A percentile compares a stretch with the other conserved stretches of the same genome.
Conservation (phyloP, 345 rosid species). For the Eucalyptus erythrocorys region DNA sequence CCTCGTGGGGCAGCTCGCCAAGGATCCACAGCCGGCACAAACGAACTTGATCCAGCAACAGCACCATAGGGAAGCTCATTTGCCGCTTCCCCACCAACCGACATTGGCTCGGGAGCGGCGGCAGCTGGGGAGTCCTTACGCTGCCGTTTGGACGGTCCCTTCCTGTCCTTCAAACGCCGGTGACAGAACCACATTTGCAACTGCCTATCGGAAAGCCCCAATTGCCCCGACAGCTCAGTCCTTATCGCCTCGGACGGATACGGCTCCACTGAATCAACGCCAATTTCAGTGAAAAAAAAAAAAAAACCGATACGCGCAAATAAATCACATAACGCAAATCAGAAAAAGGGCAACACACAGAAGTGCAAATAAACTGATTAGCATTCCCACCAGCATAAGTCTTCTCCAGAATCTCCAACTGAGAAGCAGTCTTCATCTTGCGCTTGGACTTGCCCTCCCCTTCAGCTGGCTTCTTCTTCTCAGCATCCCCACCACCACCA, state of each 20-base stretch:
- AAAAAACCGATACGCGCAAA: not conserved
- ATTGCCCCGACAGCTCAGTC: slow-evolving; percentile 59
- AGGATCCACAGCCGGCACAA: slow-evolving; percentile 20
- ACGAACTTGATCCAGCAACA: slow-evolving; percentile 5
- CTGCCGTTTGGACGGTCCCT: slow-evolving; percentile 42
- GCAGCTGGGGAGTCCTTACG: slow-evolving; percentile 25
- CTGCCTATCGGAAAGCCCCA: slow-evolving; percentile 84
- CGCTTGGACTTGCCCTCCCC: slow-evolving; percentile 60
- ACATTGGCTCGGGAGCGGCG: slow-evolving; percentile 11
- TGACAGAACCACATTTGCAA: slow-evolving; percentile 99
- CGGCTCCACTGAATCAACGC: slow-evolving; percentile 35
- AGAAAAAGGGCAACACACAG: not conserved
- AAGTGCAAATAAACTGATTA: not conserved
- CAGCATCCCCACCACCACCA: slow-evolving; percentile 8
- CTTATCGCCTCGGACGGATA: slow-evolving; percentile 72
- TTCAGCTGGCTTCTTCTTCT: slow-evolving; percentile 53
- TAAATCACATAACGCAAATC: not conserved
- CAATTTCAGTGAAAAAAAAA: not conserved
- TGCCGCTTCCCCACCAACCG: slow-evolving; percentile 2
- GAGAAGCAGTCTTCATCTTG: slow-evolving; percentile 91
- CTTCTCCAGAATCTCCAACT: slow-evolving; percentile 73
- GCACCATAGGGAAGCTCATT: slow-evolving; percentile 17
- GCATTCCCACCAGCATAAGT: slow-evolving; percentile 53
- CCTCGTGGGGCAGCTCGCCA: slow-evolving; percentile 14
- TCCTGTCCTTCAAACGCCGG: slow-evolving; percentile 80